Conservation (phyloP, 2,329 filamentous ascomycete genomes). For the Pseudopyricularia cyperi region DNA sequence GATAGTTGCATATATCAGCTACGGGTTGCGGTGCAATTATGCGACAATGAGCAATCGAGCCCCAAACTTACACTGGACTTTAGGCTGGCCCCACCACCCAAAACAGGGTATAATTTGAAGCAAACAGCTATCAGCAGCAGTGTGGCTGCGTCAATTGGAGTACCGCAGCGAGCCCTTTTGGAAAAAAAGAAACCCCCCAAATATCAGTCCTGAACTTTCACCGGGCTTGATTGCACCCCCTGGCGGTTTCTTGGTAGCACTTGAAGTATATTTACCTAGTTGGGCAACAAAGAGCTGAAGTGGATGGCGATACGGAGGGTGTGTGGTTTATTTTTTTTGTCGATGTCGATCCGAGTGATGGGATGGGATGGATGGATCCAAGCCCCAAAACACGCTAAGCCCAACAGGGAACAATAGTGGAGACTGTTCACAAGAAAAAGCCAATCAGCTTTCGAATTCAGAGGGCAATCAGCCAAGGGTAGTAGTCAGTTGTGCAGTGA, state of each 20-base stretch:
- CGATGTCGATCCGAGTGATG: not conserved
- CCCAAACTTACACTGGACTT: not conserved
- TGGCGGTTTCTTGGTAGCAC: no score
- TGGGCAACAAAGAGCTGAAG: not conserved
- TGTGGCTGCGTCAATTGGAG: not conserved
- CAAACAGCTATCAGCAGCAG: not conserved
- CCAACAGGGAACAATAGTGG: not conserved
- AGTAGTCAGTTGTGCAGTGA: not conserved
- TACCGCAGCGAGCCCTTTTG: not conserved
- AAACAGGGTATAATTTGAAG: not conserved
- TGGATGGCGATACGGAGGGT: not conserved
- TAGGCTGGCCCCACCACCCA: not conserved
- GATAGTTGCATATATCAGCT: not conserved
- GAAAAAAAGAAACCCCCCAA: no score
- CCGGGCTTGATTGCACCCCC: no score
- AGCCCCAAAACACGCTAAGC: not conserved
- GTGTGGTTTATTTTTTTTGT: no score
- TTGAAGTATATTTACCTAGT: not conserved
- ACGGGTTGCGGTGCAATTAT: not conserved
- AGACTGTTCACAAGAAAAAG: not conserved
- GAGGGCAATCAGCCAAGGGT: not conserved
- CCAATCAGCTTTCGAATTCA: conserved; percentile 1
- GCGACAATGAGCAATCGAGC: not conserved
- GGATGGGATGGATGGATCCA: not conserved
- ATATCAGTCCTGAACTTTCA: no score